Evolutionary conservation across 2,329 filamentous ascomycete species (phyloP).

Genomic region (Botrytis elliptica): DNA sequence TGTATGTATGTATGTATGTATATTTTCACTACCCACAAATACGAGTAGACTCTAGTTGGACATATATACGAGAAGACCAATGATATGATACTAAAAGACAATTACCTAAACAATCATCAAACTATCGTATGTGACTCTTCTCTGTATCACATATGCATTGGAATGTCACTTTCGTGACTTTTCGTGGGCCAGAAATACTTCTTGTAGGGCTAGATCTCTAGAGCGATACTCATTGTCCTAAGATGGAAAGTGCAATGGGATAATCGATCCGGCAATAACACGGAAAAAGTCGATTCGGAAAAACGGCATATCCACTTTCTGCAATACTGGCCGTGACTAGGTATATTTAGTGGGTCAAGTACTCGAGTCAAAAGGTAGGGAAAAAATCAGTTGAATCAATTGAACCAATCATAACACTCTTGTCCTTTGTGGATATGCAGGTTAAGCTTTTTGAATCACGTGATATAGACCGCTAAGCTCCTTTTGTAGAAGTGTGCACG

Average conservation of each 20-base stretch:
- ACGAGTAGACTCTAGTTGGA: background rate
- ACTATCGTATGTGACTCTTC: background rate
- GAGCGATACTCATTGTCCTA: background rate
- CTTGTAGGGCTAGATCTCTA: background rate
- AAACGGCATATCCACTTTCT: background rate
- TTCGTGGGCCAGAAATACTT: background rate
- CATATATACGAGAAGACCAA: background rate
- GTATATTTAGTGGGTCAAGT: background rate
- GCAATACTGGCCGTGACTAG: too few species aligned
- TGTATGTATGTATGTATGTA: background rate
- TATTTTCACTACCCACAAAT: background rate
- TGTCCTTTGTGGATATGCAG: background rate
- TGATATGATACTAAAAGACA: background rate
- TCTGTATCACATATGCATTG: background rate
- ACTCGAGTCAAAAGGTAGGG: background rate
- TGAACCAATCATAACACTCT: background rate
- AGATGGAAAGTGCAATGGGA: background rate
- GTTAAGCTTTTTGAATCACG: background rate
- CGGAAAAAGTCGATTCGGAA: background rate
- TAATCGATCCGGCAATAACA: background rate
- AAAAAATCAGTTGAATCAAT: background rate
- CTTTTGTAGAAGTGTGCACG: background rate
- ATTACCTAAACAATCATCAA: background rate
- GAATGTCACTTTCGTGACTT: background rate
- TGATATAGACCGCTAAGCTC: fast-evolving